A percentile compares a stretch with the other conserved stretches of the same genome.
Conservation (phyloP, 78 protist genomes). For the Dictyostelium brefeldianum region DNA sequence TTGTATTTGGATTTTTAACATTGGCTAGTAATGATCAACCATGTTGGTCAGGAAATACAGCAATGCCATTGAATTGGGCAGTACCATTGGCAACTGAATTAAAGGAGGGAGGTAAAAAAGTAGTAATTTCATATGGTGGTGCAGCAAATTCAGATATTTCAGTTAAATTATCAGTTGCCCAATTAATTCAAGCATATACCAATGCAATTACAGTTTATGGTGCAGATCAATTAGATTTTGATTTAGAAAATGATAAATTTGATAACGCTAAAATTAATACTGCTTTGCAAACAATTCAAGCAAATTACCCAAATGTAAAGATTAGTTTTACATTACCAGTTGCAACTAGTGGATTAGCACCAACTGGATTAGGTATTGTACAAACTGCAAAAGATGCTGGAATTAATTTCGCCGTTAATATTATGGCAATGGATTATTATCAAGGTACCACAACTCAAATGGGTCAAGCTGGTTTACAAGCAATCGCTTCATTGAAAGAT, state of each 20-base stretch:
- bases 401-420: not conserved
- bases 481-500: not conserved
- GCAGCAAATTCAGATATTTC: not conserved
- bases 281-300: not conserved
- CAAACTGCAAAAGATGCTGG: not conserved
- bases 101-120: not conserved
- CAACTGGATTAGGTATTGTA: not conserved
- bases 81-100: constrained; percentile 6
- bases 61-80: constrained; percentile 5
- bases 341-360: not conserved
- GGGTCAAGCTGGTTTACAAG: too few relatives aligned
- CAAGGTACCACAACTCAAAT: too few relatives aligned
- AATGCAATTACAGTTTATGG: not conserved
- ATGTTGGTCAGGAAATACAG: constrained; percentile 11
- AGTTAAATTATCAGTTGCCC: not conserved
- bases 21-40: not conserved
- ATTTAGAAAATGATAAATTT: not conserved
- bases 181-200: not conserved
- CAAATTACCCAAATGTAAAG: not conserved
- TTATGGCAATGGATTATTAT: not conserved
- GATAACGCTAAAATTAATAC: not conserved
- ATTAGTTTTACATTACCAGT: not conserved
- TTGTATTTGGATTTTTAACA: not conserved
- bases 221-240: not conserved
- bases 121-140: constrained; percentile 6